Evolutionary conservation across 768 basidiomycete species (phyloP), one percentile per base, ranked within the genome.

Genomic region (Phlegmacium glaucopus): DNA sequence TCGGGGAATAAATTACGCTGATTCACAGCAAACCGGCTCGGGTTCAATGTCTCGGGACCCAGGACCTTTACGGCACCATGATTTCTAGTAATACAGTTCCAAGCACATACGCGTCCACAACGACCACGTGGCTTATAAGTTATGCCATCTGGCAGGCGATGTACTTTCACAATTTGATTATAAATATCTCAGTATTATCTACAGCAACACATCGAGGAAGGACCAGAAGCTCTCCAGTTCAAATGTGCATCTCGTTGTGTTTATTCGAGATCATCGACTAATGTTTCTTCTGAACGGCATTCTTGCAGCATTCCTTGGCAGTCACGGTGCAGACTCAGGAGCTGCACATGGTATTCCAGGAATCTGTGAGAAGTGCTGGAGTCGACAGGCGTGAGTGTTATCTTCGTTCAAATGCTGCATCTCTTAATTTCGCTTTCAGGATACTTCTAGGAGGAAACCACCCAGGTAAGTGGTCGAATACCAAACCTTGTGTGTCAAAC

Each of bases 191-290:
- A 26, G 22, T 51, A 11, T 39, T 8, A 13, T 15, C 13, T 27
- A 34, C 6, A 55, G 47, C 52, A 85, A 77, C 74, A 70, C 39
- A 54, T 85, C 38, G 83, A 85, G 57, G 83, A 85, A 64, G 83
- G 82, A 1, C 79, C 79, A 10, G 81, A 84, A 51, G 78, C 80
- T 34, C 75, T 88, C 17, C 80, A 87, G 56, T 88, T 87, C 63
- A 85, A 85, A 72, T 85, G 85, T 82, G 62, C 52, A 70, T 58
- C 22, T 45, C 10, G 29, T 29, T 34, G 15, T 39, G 3, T 17
- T 32, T n/a, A 32, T 32, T 29, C 22, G 16, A 18, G 36, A 25
- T 11, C 45, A 26, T 40, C 44, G 11, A 22, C 30, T 22, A 28
- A 48, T 26, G 46, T 39, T 30, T 26, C 26, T 42, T 44, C 42